Evolutionary conservation across 1,284 basidiomycete species (phyloP), one percentile per base, ranked within the genome.

Genomic region (Uromyces viciae-fabae): DNA sequence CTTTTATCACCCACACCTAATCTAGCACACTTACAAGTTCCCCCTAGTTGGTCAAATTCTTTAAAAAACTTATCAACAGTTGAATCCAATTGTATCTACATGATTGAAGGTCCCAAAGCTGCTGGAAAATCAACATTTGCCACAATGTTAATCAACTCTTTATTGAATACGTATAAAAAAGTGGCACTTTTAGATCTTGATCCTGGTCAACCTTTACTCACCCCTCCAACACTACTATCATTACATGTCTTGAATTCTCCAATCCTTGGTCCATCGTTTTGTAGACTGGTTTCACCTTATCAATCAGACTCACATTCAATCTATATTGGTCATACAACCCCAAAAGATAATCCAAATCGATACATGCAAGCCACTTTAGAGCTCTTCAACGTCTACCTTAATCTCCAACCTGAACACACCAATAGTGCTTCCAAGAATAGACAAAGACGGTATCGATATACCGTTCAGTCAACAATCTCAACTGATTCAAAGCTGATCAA

Each of bases 141-240:
- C 17, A 60, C 54, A 7, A 28, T 81, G 17, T 58, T 81, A 17
- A 56, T 81, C 69, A 81, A 81, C 43, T 38, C 56, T 5, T 49
- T 81, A 25, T 31, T 81, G 8, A 36, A 64, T 40, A 52, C 38
- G 2, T 81, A 66, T 54, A 22, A 74, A 66, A n/a, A 22, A 4
- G 71, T 81, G 8, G 78, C 78, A 15, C n/a, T 81, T 8, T 42
- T 81, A 28, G 78, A 81, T 42, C 42, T 81, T 33, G 78, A 81
- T 54, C 78, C 71, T n/a, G 78, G 78, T 9, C 78, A 81, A 74
- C 78, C 78, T 25, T 31, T 81, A 0, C 60, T 81, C 9, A 81
- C 78, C 3, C 71, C 78, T n/a, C 78, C 78, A 25, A 62, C 78
- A 0, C 40, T 81, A 14, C 11, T 81, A 56, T 81, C 78, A 64